Base-by-base conservation (phyloP, 108 stramenopile species). In the Nitzschia sp. region DNA sequence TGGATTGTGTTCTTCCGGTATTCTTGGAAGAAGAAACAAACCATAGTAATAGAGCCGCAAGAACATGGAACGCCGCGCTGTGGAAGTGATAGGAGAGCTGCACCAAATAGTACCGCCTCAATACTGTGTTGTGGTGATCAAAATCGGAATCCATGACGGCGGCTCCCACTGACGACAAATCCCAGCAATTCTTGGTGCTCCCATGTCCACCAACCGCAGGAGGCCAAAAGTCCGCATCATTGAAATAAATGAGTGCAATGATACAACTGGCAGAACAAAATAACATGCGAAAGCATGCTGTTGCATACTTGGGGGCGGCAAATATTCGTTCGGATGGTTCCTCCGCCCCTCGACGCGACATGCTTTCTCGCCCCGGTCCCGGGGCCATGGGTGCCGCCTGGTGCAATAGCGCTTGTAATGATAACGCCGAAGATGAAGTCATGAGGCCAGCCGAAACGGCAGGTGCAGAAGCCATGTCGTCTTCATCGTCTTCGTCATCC, bases 61-160 rank as follows among this genome's bases (percentile, higher is more conserved):
- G 63, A 1, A 85, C 32, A 55, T 90, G 87, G 75, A 90, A 90
- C 25, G 79, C 84, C 23, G 83, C 73, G 34, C 85, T 84, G 48
- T 93, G 92, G 28, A 90, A 59, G 56, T 93, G 92, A 57, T 90
- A 93, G 16, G 87, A 84, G 8, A 82, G 86, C 62, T 93, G 92
- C 13, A 77, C 62, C 45, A 93, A 66, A 70, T 85, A 93, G 59
- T 81, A 93, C 16, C 80, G 82, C 52, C 78, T 77, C 41, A 93
- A 63, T 0, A 73, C 75, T 0, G 75, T 53, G 66, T 90, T 89
- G 53, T 52, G 69, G 9, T 83, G 65, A 64, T 90, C 89, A 68
- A 89, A 89, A 57, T 90, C 88, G 9, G 76, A 69, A 27, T 69
- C 70, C 33, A 73, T 77, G 25, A 78, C 71, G 6, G 74, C 61